phyloP scores from a whole-genome alignment of 805 yeast species.

The Yueomyces sp. region DNA sequence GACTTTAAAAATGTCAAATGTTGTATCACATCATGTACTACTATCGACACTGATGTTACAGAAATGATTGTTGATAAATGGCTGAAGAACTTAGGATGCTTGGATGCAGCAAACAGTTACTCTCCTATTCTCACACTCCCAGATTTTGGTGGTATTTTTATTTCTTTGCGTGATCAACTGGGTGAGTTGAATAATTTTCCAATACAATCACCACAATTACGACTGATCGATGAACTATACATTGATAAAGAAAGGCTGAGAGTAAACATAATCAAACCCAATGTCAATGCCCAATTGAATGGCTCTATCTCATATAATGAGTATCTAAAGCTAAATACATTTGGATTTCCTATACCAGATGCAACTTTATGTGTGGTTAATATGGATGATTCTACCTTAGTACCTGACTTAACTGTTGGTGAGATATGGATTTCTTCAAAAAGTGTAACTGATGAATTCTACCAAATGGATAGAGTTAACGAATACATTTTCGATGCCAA shows the following conservation, averaged over 20 bases:
- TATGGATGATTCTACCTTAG: slow-evolving; percentile 73
- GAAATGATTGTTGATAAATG: slow-evolving; percentile 82
- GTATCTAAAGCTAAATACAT: slow-evolving; percentile 67
- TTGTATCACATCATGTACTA: slow-evolving; percentile 79
- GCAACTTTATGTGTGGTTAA: slow-evolving; percentile 88
- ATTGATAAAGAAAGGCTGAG: slow-evolving; percentile 24
- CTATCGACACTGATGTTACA: slow-evolving; percentile 87
- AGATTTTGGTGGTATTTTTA: slow-evolving; percentile 94
- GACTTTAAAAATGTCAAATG: slow-evolving; percentile 72
- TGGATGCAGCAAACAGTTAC: slow-evolving; percentile 56
- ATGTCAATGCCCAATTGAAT: slow-evolving; percentile 20
- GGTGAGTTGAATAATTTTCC: slow-evolving; percentile 22
- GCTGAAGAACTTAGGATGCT: slow-evolving; percentile 82
- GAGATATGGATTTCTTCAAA: slow-evolving; percentile 98
- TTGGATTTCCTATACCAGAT: slow-evolving; percentile 91
- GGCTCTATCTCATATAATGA: slow-evolving; percentile 28
- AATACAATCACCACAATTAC: slow-evolving; percentile 16
- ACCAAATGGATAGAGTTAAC: slow-evolving; percentile 23
- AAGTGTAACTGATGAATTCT: slow-evolving; percentile 50
- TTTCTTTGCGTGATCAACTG: slow-evolving; percentile 85
- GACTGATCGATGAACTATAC: slow-evolving; percentile 22
- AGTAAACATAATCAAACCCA: slow-evolving; percentile 21
- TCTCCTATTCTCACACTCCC: slow-evolving; percentile 81
- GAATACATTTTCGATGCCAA: slow-evolving; percentile 25
- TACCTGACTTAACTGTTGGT: slow-evolving; percentile 71